Conservation (phyloP, 1,139 yeast species). For the Kodamaea arcana region DNA sequence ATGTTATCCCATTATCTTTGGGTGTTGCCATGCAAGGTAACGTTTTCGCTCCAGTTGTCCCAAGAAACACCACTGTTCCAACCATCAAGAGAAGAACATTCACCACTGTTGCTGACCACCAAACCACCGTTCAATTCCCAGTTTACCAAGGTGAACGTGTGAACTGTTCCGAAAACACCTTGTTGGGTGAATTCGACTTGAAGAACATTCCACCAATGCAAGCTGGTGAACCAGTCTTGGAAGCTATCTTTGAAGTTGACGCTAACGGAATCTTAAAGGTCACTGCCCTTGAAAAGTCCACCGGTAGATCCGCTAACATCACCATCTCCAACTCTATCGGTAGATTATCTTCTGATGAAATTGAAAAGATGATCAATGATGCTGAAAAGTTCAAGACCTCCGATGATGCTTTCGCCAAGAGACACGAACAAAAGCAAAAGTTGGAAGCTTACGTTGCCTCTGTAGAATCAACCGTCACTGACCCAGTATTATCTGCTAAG, state of each 20-base stretch:
- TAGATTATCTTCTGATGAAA: constrained; percentile 95
- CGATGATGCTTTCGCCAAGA: constrained; percentile 99
- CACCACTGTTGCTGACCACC: constrained; percentile 99
- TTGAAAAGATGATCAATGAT: constrained; percentile 97
- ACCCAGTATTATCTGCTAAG: constrained; percentile 97
- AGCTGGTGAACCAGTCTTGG: constrained; percentile 99
- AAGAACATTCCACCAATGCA: constrained; percentile 98
- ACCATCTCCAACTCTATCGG: constrained; percentile 99
- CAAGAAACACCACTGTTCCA: constrained; percentile 99
- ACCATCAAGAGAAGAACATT: constrained; percentile 99
- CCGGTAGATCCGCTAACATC: constrained; percentile 99
- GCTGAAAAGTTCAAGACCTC: constrained; percentile 99
- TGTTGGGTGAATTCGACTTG: constrained; percentile 98
- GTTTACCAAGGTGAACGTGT: constrained; percentile 99
- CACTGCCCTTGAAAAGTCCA: constrained; percentile 98
- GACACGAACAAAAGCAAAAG: constrained; percentile 99
- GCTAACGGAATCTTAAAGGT: constrained; percentile 99
- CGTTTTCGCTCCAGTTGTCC: constrained; percentile 97
- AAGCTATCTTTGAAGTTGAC: constrained; percentile 98
- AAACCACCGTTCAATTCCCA: constrained; percentile 99
- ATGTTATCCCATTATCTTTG: constrained; percentile 96
- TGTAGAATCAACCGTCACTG: constrained; percentile 94
- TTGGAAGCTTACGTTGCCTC: constrained; percentile 98
- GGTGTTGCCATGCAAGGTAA: constrained; percentile 99
- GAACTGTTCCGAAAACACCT: constrained; percentile 98